Conservation (phyloP, 768 basidiomycete genomes). For the Rubroboletus satanas region DNA sequence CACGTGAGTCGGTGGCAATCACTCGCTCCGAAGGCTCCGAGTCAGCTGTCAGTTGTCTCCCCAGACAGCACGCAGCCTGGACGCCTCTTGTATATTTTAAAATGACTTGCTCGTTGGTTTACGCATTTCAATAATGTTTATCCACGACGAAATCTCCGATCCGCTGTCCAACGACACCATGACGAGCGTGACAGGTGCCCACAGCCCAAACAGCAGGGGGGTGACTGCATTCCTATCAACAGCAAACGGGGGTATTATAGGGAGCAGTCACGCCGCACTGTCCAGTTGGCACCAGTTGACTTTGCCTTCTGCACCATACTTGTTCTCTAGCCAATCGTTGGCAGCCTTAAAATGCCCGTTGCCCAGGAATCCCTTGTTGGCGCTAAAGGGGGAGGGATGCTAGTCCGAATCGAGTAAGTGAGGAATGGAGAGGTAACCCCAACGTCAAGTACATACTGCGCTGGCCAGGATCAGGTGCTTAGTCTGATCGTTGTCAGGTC, state of each 20-base stretch:
- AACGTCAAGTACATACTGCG: constrained; percentile 48
- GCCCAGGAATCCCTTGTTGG: constrained; percentile 76
- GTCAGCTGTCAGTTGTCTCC: constrained; percentile 5
- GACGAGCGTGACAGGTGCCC: constrained; percentile 13
- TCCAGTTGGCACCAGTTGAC: constrained; percentile 71
- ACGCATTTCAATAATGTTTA: constrained; percentile 26
- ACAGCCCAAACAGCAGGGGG: constrained; percentile 12
- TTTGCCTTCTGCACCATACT: constrained; percentile 66
- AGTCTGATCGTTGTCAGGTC: constrained; percentile 40
- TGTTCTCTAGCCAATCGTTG: constrained; percentile 80
- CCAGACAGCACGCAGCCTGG: constrained; percentile 3
- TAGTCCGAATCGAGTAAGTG: constrained; percentile 35
- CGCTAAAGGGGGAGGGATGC: constrained; percentile 85
- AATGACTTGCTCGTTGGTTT: constrained; percentile 14
- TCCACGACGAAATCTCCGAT: constrained; percentile 23
- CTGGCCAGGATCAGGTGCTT: constrained; percentile 80
- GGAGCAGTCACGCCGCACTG: constrained; percentile 12
- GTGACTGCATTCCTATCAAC: constrained; percentile 23
- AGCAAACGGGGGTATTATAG: constrained; percentile 23
- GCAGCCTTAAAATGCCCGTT: constrained; percentile 86
- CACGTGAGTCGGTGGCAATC: constrained; percentile 23
- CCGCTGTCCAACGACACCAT: background rate
- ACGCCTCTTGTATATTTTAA: background rate
- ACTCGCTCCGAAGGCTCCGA: constrained; percentile 17
- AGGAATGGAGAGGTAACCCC: constrained; percentile 17